phyloP scores from a whole-genome alignment of 352 stramenopile species.

The Phytophthora ohioensis region DNA sequence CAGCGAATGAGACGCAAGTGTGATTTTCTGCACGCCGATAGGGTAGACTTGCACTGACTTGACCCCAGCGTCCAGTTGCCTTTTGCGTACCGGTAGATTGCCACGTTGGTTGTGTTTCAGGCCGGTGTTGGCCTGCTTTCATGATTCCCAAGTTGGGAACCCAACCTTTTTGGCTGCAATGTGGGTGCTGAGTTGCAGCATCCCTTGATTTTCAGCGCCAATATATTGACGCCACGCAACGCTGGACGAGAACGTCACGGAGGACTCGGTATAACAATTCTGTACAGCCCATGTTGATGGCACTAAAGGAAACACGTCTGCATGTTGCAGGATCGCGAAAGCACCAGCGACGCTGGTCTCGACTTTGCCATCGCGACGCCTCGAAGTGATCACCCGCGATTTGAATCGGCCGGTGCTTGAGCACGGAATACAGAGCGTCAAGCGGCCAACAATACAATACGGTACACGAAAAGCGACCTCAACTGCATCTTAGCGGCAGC shows the following conservation, averaged over 20 bases:
- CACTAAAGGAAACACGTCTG: neutral
- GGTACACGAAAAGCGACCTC: neutral
- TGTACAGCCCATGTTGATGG: conserved; percentile 8
- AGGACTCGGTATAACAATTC: neutral
- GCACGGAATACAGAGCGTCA: conserved; percentile 18
- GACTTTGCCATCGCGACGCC: conserved; percentile 24
- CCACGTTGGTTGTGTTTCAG: neutral
- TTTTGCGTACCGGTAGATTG: neutral
- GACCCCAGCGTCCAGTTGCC: conserved; percentile 12
- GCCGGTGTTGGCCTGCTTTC: neutral
- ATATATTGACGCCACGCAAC: neutral
- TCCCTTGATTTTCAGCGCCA: neutral
- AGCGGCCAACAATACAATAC: neutral
- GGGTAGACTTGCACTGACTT: conserved; percentile 40
- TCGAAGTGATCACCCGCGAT: conserved; percentile 25
- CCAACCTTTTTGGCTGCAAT: neutral
- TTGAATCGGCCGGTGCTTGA: conserved; percentile 18
- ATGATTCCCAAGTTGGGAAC: neutral
- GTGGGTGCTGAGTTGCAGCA: neutral
- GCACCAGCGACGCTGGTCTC: neutral
- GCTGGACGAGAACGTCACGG: neutral
- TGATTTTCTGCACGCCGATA: conserved; percentile 23
- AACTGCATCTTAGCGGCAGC: conserved; percentile 6
- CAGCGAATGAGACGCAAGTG: conserved; percentile 3
- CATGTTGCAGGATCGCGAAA: conserved; percentile 23